phyloP scores from a whole-genome alignment of 2,329 filamentous ascomycete species.

The Pochonia chlamydosporia region DNA sequence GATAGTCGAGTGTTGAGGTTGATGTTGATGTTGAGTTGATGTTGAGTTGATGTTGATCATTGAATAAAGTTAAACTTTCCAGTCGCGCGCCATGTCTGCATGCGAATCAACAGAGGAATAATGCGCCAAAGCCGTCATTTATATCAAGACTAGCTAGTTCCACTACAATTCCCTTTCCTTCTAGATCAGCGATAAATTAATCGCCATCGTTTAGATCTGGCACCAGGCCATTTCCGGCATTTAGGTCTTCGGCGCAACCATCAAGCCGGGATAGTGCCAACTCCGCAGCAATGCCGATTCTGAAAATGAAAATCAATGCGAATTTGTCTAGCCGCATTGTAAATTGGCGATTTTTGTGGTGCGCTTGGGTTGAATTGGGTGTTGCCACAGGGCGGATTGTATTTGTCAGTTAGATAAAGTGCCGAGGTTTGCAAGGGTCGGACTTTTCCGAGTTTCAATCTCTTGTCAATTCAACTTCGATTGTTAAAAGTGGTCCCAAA shows the following conservation, averaged over 20 bases:
- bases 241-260: not conserved
- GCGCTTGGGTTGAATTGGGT: too few species aligned
- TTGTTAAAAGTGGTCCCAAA: too few species aligned
- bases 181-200: not conserved
- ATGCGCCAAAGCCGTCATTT: too few species aligned
- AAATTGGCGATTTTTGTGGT: too few species aligned
- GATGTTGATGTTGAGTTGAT: not conserved
- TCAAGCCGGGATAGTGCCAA: not conserved
- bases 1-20: not conserved
- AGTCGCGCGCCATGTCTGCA: not conserved
- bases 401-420: not conserved
- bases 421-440: not conserved
- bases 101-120: too few species aligned
- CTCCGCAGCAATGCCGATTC: not conserved
- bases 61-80: not conserved
- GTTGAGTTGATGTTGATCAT: not conserved
- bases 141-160: too few species aligned
- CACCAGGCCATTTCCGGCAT: not conserved
- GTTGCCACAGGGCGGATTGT: too few species aligned
- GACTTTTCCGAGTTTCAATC: not conserved
- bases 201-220: not conserved
- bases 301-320: too few species aligned
- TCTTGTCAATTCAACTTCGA: not conserved
- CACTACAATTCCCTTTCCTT: not conserved
- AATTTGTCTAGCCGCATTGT: too few species aligned